Evolutionary conservation across 164 flowering plant species (phyloP), one percentile per base, ranked within the genome.

Genomic region (Umbellularia californica): DNA sequence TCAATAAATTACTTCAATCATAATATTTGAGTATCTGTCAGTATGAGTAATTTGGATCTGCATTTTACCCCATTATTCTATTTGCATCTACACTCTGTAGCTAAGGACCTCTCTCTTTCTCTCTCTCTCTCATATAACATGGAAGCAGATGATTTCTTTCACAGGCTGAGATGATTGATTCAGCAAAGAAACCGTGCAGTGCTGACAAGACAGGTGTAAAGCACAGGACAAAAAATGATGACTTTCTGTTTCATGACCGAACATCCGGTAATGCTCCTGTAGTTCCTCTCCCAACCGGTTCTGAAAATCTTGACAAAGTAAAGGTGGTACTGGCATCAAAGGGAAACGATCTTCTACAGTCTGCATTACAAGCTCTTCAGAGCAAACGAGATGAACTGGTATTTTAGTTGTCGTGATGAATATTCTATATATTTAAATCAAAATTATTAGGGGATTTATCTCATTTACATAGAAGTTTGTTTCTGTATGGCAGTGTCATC

Each of bases 311-410:
- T 66, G 79, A 75, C 11, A 81, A 84, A 60, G 19, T 82, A 24
- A 81, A 78, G 52, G 52, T n/a, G 58, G 58, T 77, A 28, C 23
- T 84, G 19, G 77, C 83, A 68, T 73, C 83, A 30, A 85, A 79
- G 78, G 82, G 73, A 69, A 68, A 79, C 27, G 71, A 73, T 58
- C 25, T 91, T 72, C 77, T 85, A 63, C 81, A 84, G 71, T 75
- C 85, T 74, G 88, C 89, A 33, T 33, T 86, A 67, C 78, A 52
- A 74, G 82, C 84, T 77, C 83, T 89, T 75, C 71, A 72, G 47
- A 76, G 68, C 14, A 87, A 81, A 79, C 85, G 84, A 52, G 85
- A 85, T 76, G 80, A 80, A 72, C 74, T 91, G 90, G 96, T 91
- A 87, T 64, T 50, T 15, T 67, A 28, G 28, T 67, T 33, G 47